Base-by-base conservation (phyloP, 306 rosid species). In the Cyamopsis tetragonoloba region DNA sequence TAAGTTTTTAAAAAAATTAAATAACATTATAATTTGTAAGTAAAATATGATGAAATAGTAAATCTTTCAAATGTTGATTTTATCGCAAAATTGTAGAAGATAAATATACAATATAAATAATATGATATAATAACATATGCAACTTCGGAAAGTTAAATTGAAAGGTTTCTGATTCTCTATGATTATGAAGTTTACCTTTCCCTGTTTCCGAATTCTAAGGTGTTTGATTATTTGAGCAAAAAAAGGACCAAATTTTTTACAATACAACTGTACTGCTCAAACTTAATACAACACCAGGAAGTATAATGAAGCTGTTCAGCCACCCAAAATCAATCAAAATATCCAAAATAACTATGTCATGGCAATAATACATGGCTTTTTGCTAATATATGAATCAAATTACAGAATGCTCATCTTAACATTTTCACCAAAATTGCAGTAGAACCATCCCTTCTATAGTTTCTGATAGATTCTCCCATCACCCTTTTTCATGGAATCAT, bases 391-490 rank as follows among this genome's bases (percentile, higher is more conserved):
- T 46, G 23, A 42, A 71, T 30, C 13, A 59, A 75, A 66, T 14
- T 70, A 71, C 81, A 72, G 14, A 58, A 71, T 50, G 37, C 12
- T 57, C 68, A 34, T 24, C n/a, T 42, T 14, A 75, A 56, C 18
- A 65, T 54, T 54, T 54, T 72, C 38, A 17, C n/a, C 26, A 6
- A 66, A 41, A 44, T 17, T 7, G 0, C 13, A 5, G 23, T 38
- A 22, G 27, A 67, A 54, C 48, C 34, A n/a, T 31, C 38, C 59
- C 58, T 63, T 49, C 3, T 30, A 30, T 61, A 59, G 54, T 50
- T 75, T 64, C 63, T 39, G 58, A 70, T 48, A 14, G 26, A 59
- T 46, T 24, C 61, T 69, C 19, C 71, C 15, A 68, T 68, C 48
- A 19, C 50, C 76, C 63, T 48, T 20, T 66, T 71, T 30, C 39